These are phyloP conservation scores for Cantharellus anzutake DNA, from an alignment of 768 basidiomycete species.

Conservation along the genomic window DNA sequence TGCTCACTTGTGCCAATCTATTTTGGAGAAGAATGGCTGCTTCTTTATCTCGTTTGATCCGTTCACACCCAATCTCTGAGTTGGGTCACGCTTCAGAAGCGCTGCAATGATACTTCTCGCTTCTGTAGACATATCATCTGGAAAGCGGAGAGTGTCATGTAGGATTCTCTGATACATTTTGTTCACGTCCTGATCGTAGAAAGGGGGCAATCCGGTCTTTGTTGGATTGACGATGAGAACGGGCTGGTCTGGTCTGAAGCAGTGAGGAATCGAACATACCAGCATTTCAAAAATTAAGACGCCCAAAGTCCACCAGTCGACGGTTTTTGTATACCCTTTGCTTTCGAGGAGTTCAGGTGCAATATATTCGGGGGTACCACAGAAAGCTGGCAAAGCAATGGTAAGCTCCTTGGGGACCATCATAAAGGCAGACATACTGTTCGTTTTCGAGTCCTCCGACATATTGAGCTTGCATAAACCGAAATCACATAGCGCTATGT, in stretches of 20 bases:
- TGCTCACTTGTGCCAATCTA: constrained; percentile 57
- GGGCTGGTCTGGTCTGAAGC: not conserved
- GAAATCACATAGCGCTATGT: constrained; percentile 96
- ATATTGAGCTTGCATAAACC: constrained; percentile 94
- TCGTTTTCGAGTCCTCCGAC: constrained; percentile 94
- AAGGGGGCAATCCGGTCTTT: constrained; percentile 93
- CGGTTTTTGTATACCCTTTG: constrained; percentile 90
- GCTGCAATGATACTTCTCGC: constrained; percentile 79
- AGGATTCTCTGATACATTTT: constrained; percentile 95
- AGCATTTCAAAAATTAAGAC: constrained; percentile 94
- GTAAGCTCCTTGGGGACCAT: constrained; percentile 5
- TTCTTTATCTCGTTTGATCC: constrained; percentile 93
- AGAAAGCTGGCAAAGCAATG: constrained; percentile 47
- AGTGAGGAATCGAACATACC: constrained; percentile 11
- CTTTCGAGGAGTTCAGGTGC: constrained; percentile 97
- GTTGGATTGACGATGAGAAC: constrained; percentile 4
- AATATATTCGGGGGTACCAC: constrained; percentile 98
- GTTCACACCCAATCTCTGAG: constrained; percentile 71
- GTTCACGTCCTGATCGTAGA: constrained; percentile 96
- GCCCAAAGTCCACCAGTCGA: constrained; percentile 99
- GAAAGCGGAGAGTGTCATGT: constrained; percentile 82
- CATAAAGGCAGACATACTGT: constrained; percentile 37
- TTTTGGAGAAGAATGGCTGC: constrained; percentile 85
- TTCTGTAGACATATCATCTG: constrained; percentile 70
- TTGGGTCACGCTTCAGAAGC: constrained; percentile 75